Conservation (phyloP, 2,329 filamentous ascomycete species). For the Immersiporthe knoxdaviesiana region DNA sequence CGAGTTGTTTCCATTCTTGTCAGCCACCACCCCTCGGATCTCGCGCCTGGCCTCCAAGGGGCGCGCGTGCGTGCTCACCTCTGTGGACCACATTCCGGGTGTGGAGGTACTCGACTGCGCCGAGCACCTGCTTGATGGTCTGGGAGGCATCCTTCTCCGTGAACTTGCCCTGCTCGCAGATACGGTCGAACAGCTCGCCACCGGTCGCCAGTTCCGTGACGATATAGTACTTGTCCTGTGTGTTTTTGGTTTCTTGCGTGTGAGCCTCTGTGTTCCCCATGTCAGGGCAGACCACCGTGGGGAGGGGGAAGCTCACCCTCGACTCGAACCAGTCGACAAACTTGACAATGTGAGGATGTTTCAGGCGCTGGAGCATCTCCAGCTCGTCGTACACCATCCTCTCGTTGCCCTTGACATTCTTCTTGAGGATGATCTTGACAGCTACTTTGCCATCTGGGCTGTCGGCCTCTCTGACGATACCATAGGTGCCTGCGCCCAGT, state of each 20-base stretch:
- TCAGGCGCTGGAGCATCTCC: slow-evolving; percentile 85
- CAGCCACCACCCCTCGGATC: neutral
- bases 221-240: slow-evolving; percentile 98
- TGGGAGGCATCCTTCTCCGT: slow-evolving; percentile 97
- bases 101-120: slow-evolving; percentile 93
- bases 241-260: too few relatives aligned
- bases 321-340: slow-evolving; percentile 99
- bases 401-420: slow-evolving; percentile 98
- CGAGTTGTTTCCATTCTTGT: neutral
- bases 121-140: slow-evolving; percentile 92
- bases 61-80: slow-evolving; percentile 61
- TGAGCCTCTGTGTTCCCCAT: neutral
- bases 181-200: slow-evolving; percentile 95
- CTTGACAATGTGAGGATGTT: slow-evolving; percentile 93
- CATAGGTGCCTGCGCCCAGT: slow-evolving; percentile 95
- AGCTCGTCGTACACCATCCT: slow-evolving; percentile 98
- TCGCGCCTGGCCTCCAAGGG: too few relatives aligned
- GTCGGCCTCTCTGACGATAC: slow-evolving; percentile 95
- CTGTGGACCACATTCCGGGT: slow-evolving; percentile 93
- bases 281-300: neutral
- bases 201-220: slow-evolving; percentile 95
- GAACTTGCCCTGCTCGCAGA: slow-evolving; percentile 97
- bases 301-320: slow-evolving; percentile 65
- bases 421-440: slow-evolving; percentile 99
- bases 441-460: slow-evolving; percentile 83